Conservation (phyloP, 257 asterid genomes). For the Salvia hispanica region DNA sequence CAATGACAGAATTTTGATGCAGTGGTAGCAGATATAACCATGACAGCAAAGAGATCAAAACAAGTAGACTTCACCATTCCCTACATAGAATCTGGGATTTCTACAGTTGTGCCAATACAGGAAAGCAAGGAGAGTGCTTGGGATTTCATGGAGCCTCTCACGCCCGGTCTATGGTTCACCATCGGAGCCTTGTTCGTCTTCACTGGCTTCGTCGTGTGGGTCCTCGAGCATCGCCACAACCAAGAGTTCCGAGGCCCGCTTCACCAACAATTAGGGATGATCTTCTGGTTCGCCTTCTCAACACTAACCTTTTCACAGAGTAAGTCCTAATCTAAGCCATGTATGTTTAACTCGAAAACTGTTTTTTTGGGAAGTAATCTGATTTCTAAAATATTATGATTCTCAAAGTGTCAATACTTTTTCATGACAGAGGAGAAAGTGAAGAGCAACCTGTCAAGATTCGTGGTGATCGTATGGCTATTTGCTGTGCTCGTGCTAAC, state of each 20-base stretch:
- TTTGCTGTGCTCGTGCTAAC: slow-evolving; percentile 57
- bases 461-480: slow-evolving; percentile 57
- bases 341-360: too few relatives aligned
- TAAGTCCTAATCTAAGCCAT: slow-evolving; percentile 29
- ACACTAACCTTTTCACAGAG: slow-evolving; percentile 57
- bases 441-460: slow-evolving; percentile 52
- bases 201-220: slow-evolving; percentile 57
- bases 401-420: not conserved
- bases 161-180: slow-evolving; percentile 45
- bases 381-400: too few relatives aligned
- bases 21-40: slow-evolving; percentile 49
- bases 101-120: slow-evolving; percentile 38
- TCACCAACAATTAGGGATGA: slow-evolving; percentile 50
- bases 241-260: slow-evolving; percentile 34
- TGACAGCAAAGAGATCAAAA: slow-evolving; percentile 35
- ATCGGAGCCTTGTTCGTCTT: slow-evolving; percentile 46
- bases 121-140: slow-evolving; percentile 41
- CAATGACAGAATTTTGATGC: slow-evolving; percentile 28
- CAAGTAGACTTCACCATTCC: slow-evolving; percentile 48
- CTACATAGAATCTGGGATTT: slow-evolving; percentile 43
- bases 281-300: slow-evolving; percentile 59
- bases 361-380: too few relatives aligned
- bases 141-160: slow-evolving; percentile 58
- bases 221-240: slow-evolving; percentile 51
- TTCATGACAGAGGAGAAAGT: slow-evolving; percentile 54